Evolutionary conservation across 148 eudicot species (phyloP).

Genomic region (Chenopodium album): DNA sequence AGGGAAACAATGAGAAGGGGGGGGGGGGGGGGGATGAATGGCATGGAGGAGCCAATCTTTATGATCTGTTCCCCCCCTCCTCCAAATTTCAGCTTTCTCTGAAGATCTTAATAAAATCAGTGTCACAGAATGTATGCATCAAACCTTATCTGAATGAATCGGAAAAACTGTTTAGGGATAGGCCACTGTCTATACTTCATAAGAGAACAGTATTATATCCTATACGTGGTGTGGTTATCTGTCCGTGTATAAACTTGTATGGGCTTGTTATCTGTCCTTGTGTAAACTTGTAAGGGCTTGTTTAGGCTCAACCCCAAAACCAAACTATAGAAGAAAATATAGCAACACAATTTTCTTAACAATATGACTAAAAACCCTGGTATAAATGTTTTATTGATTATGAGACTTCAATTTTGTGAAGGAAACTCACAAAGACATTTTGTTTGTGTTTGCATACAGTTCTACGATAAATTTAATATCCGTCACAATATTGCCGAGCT

Average conservation of each 20-base stretch:
- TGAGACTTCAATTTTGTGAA: neutral
- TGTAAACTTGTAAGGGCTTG: neutral
- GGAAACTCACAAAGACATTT: conserved; percentile 1
- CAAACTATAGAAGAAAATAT: neutral
- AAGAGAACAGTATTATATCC: neutral
- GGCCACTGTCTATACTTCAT: neutral
- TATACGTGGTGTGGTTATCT: neutral
- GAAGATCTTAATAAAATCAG: neutral
- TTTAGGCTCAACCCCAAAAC: neutral
- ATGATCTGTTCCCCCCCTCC: neutral
- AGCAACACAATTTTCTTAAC: neutral
- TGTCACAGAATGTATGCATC: neutral
- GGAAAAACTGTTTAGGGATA: neutral
- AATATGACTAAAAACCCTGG: neutral
- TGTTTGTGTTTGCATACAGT: conserved; percentile 49
- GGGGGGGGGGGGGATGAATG: neutral
- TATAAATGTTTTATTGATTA: too few relatives aligned
- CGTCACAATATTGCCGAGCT: conserved; percentile 98
- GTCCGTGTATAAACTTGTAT: neutral
- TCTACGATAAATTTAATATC: conserved; percentile 96
- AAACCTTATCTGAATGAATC: neutral
- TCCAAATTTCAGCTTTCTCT: neutral
- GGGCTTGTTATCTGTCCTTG: neutral
- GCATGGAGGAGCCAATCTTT: neutral
- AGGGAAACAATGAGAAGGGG: neutral